Evolutionary conservation across 352 stramenopile genomes (phyloP).

Genomic region (Phytophthora vignae): DNA sequence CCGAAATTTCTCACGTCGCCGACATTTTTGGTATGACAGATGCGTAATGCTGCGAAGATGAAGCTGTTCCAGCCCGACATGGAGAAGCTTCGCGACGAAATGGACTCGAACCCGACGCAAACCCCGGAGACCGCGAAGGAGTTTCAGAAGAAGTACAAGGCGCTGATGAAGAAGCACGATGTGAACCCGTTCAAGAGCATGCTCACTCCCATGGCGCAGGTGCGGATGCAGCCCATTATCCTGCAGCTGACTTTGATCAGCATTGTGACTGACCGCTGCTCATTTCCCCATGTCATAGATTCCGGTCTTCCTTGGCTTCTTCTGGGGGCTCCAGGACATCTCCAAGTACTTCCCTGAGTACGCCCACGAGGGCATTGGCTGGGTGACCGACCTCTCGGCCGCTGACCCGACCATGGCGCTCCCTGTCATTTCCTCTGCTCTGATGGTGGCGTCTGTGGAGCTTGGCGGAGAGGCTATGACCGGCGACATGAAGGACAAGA

Average conservation of each 20-base stretch:
- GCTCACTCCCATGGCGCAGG: constrained; percentile 70
- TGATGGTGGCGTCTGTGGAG: constrained; percentile 85
- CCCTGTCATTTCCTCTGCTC: constrained; percentile 80
- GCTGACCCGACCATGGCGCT: constrained; percentile 78
- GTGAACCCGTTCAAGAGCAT: constrained; percentile 83
- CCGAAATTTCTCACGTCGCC: background rate
- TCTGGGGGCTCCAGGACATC: constrained; percentile 85
- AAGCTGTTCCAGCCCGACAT: constrained; percentile 85
- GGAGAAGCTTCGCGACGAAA: constrained; percentile 80
- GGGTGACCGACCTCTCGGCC: constrained; percentile 82
- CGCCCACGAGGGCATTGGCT: constrained; percentile 74
- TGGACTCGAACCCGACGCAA: constrained; percentile 56
- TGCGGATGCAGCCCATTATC: constrained; percentile 8
- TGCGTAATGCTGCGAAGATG: constrained; percentile 89
- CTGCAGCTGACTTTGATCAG: background rate
- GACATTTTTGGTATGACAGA: constrained; percentile 37
- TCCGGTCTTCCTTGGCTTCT: constrained; percentile 86
- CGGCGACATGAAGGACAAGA: constrained; percentile 70
- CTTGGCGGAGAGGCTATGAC: constrained; percentile 71
- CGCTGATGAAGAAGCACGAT: constrained; percentile 84
- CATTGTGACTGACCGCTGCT: background rate
- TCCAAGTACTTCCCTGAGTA: constrained; percentile 87
- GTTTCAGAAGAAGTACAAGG: constrained; percentile 81
- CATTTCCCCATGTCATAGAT: constrained; percentile 48
- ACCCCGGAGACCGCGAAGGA: constrained; percentile 60